Base-by-base conservation (phyloP, 257 asterid genomes). In the Solanum peruvianum region DNA sequence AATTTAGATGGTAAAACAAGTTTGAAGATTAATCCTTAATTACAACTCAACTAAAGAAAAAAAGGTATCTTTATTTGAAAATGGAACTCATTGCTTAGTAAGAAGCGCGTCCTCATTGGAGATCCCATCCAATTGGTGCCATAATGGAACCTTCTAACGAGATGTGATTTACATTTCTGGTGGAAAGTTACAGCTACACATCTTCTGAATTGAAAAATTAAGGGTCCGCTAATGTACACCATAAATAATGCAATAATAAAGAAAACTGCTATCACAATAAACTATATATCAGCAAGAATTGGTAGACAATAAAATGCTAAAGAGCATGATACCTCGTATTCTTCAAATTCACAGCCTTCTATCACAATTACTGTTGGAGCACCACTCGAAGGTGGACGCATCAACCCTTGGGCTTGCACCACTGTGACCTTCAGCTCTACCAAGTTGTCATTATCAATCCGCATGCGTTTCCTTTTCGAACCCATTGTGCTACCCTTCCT, bases 341-440 rank as follows among this genome's bases (percentile, higher is more conserved):
- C 99, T 92, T 97, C 99, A 86, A 97, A 87, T 87, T 95, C 98
- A 87, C 90, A 93, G 84, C 98, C 99, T 78, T 97, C 97, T n/a
- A 95, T 90, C 77, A 91, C 86, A 86, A 91, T 44, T 89, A 92
- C 84, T 69, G 94, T 90, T 35, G 98, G 96, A 87, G 90, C 93
- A 89, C 58, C 77, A 81, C 91, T 88, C 25, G 91, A 92, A 90
- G 96, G 94, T 27, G 94, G 93, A 21, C 99, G 98, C 89, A 97
- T 89, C 92, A 95, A 88, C 83, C 92, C 92, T 92, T 97, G 99
- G 90, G 98, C 98, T 94, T 94, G 93, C 82, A 89, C 91, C 93
- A 92, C 92, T n/a, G 98, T 93, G 91, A 97, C 90, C 87, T 95
- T 94, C 90, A 97, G 91, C 91, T 93, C 97, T 56, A 94, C 83